phyloP scores from a whole-genome alignment of 305 asterid species.

The Fraxinus baroniana region DNA sequence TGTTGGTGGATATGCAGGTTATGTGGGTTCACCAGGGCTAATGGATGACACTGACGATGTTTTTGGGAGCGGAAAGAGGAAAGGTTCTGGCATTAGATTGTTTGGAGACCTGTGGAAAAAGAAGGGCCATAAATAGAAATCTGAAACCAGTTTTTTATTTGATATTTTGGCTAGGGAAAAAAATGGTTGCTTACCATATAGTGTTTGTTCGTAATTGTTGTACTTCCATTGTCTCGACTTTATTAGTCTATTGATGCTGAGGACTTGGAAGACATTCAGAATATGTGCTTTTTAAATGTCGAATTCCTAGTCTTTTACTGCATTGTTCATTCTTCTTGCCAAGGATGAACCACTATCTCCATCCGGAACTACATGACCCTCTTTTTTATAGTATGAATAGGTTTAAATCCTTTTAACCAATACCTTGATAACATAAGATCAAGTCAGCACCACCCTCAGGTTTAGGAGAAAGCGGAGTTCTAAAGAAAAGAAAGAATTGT shows the following conservation, averaged over 20 bases:
- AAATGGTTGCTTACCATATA: constrained; percentile 40
- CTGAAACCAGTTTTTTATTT: background rate
- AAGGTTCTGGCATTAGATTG: constrained; percentile 72
- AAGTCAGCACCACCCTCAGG: no score
- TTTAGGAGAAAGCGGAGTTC: no score
- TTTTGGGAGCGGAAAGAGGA: constrained; percentile 65
- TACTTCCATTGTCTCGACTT: background rate
- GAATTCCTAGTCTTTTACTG: background rate
- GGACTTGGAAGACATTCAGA: background rate
- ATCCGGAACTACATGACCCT: background rate
- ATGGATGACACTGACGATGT: constrained; percentile 50
- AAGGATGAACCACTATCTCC: background rate
- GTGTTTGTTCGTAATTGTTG: constrained; percentile 10
- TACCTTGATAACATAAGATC: no score
- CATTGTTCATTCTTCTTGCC: background rate
- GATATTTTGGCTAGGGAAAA: constrained; percentile 8
- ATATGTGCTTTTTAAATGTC: background rate
- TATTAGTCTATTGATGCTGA: background rate
- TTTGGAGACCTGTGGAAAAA: constrained; percentile 90
- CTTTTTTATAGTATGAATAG: background rate
- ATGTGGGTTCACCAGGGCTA: constrained; percentile 61
- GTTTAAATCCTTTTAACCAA: background rate
- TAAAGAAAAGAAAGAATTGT: no score
- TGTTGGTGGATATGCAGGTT: constrained; percentile 42
- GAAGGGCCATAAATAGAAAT: constrained; percentile 68